phyloP scores from a whole-genome alignment of 495 filamentous ascomycete species.

The Hypoxylon fragiforme region DNA sequence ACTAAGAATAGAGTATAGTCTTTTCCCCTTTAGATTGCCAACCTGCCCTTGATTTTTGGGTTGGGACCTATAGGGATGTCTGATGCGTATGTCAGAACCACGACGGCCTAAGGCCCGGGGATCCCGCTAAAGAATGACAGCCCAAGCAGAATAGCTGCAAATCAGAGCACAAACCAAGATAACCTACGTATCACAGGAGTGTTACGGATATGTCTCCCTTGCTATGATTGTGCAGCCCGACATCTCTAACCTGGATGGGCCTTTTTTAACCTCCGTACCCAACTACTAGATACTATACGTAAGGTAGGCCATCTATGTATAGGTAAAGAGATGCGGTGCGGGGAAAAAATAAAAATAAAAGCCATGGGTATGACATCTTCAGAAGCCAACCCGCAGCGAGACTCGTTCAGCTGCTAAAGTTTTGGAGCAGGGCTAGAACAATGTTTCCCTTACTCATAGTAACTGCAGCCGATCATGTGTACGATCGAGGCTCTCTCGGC shows the following conservation, averaged over 20 bases:
- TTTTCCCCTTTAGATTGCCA: not conserved
- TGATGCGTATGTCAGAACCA: not conserved
- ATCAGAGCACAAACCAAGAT: not conserved
- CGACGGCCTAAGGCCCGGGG: not conserved
- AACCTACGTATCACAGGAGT: not conserved
- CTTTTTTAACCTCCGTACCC: not conserved
- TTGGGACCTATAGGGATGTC: slow-evolving; percentile 3
- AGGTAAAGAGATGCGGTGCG: slow-evolving; percentile 20
- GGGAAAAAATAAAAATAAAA: too few species aligned
- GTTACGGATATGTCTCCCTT: too few species aligned
- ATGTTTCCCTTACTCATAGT: slow-evolving; percentile 17
- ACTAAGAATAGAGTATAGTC: slow-evolving; percentile 22
- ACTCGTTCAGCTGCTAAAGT: slow-evolving; percentile 28
- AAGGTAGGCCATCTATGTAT: too few species aligned
- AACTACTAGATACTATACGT: slow-evolving; percentile 7
- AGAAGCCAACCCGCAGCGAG: slow-evolving; percentile 13
- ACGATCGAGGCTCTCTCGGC: slow-evolving; percentile 2
- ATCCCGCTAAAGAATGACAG: too few species aligned
- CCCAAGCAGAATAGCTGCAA: too few species aligned
- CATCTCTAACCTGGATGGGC: too few species aligned
- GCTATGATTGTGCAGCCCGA: too few species aligned
- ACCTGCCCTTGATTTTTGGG: slow-evolving; percentile 1
- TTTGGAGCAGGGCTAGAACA: slow-evolving; percentile 18
- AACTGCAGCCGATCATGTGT: slow-evolving; percentile 7
- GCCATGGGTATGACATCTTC: slow-evolving; percentile 11